These are phyloP conservation scores for Colletotrichum siamense DNA, from an alignment of 2,329 filamentous ascomycete species.

Conservation along the genomic window DNA sequence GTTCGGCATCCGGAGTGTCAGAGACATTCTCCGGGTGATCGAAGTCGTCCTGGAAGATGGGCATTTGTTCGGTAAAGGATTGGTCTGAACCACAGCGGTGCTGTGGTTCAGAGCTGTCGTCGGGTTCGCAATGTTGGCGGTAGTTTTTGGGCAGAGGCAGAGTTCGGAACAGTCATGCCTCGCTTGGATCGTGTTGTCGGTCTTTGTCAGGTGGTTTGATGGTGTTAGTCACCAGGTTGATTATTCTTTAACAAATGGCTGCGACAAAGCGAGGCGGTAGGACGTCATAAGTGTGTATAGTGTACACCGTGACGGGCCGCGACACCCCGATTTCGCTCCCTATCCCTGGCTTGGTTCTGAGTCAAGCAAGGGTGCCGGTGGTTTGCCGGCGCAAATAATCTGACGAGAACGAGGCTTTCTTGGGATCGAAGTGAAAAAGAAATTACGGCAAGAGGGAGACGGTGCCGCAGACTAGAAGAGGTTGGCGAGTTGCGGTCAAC, in stretches of 20 bases:
- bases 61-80: conserved; percentile 42
- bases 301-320: neutral
- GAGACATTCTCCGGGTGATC: conserved; percentile 35
- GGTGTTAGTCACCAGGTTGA: conserved; percentile 20
- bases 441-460: neutral
- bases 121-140: conserved; percentile 16
- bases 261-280: neutral
- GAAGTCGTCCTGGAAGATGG: conserved; percentile 62
- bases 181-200: neutral
- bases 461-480: neutral
- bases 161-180: conserved; percentile 8
- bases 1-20: neutral
- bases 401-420: conserved; percentile 3
- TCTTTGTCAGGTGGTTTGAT: conserved; percentile 17
- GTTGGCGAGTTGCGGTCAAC: conserved; percentile 14
- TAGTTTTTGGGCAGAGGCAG: neutral
- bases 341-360: conserved; percentile 10
- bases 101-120: conserved; percentile 26
- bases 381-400: neutral
- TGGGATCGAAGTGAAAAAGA: neutral
- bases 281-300: conserved; percentile 15
- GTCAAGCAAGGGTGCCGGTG: conserved; percentile 14
- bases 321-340: conserved; percentile 10
- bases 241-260: conserved; percentile 15
- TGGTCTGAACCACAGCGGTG: conserved; percentile 38